Evolutionary conservation across 768 basidiomycete genomes (phyloP), one percentile per base, ranked within the genome.

Genomic region (Hebeloma cylindrosporum): DNA sequence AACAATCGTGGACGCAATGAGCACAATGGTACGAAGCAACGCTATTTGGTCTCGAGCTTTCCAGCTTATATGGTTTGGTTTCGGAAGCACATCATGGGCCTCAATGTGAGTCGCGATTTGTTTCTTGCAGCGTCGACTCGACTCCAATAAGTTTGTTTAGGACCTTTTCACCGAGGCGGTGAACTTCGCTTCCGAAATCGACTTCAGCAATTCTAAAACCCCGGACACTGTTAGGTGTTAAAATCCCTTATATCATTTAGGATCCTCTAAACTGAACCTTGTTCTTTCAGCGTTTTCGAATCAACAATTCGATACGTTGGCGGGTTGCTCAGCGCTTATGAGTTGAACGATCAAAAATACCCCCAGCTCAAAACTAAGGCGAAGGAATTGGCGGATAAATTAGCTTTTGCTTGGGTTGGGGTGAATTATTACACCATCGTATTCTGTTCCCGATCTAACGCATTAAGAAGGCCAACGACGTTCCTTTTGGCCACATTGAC

Each of bases 281-380:
- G 37, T 7, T 9, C 7, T 16, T 25, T 18, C 28, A 84, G 82
- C 50, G 67, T 88, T 4, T 88, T 89, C 53, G 86, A 89, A 62
- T 83, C 83, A 1, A 85, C 82, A 0, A 89, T 89, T 52, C 83
- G 87, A 30, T 83, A 80, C 40, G 54, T 89, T 3, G 86, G 75
- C 3, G 83, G 83, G 1, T 64, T 85, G 5, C 56, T 89, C 32
- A 82, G 77, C 43, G 77, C 85, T 3, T 88, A 80, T 51, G 83
- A 88, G 49, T 75, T 89, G 43, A 85, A 79, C 47, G 75, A 74
- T 7, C 43, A 71, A 41, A 50, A 78, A 34, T 66, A 75, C 45
- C 70, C 71, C 0, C 59, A 63, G 2, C 69, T 89, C 3, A 57
- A 88, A 2, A 51, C 74, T 18, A 83, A 87, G 55, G 83, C 85